phyloP scores from a whole-genome alignment of 2,329 filamentous ascomycete genomes.

The Aspergillus cejpii region DNA sequence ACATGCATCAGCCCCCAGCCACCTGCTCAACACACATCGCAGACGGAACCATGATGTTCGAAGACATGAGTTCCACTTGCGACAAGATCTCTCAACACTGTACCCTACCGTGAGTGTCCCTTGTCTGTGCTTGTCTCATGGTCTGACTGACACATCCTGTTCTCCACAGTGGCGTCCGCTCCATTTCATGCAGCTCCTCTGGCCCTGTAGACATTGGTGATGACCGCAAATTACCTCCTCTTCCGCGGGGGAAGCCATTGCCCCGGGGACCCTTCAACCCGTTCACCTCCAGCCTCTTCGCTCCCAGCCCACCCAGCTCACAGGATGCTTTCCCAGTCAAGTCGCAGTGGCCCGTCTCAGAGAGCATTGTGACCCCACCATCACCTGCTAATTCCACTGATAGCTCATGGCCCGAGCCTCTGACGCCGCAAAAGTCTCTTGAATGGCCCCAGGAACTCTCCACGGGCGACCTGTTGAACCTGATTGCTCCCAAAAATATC shows the following conservation, averaged over 20 bases:
- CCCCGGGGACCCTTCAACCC: conserved; percentile 37
- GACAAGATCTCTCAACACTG: conserved; percentile 28
- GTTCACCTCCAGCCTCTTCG: conserved; percentile 26
- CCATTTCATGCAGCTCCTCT: conserved; percentile 17
- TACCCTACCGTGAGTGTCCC: conserved; percentile 32
- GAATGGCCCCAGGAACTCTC: conserved; percentile 34
- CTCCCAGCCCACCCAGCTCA: conserved; percentile 29
- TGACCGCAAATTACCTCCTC: conserved; percentile 34
- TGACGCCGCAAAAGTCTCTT: conserved; percentile 25
- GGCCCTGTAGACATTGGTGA: conserved; percentile 26
- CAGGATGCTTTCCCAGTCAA: conserved; percentile 34
- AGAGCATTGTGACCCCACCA: conserved; percentile 30
- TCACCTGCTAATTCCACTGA: conserved; percentile 37
- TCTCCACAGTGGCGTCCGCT: conserved; percentile 18
- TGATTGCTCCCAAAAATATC: conserved; percentile 33
- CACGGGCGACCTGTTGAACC: conserved; percentile 27
- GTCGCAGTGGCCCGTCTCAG: conserved; percentile 25
- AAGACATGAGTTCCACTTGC: conserved; percentile 27
- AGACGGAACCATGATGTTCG: conserved; percentile 21
- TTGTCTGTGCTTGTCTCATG: background rate
- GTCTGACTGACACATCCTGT: conserved; percentile 1
- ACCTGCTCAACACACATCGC: background rate
- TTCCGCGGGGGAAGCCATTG: conserved; percentile 33
- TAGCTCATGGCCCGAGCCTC: conserved; percentile 32
- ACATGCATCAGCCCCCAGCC: conserved; percentile 7